Evolutionary conservation across 73 alveolate genomes (phyloP), one percentile per base, ranked within the genome.

Genomic region (Paramecium octaurelia): DNA sequence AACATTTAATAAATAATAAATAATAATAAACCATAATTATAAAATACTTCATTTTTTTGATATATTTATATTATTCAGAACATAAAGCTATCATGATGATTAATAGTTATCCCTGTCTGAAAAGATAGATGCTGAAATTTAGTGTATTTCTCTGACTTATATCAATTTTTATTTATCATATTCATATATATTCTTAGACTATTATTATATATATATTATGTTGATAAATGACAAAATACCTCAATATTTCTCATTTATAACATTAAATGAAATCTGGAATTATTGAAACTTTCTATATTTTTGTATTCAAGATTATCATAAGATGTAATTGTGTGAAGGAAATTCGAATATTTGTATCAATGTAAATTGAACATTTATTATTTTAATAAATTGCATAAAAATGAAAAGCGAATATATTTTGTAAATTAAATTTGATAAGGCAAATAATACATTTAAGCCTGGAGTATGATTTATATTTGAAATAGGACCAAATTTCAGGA

Each of bases 71-170:
- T 7, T 64, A 64, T 64, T 64, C 46, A 16, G 4, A 31, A 11
- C 16, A 64, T 64, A 10, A 64, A 27, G 24, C 84, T 64, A 64
- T 31, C 46, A 34, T 31, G 42, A 34, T 31, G 84, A 27, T 31
- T 31, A 64, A 64, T 64, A 64, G 84, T 64, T 64, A 64, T 64
- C 84, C 84, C 84, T 64, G 84, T 64, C 84, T 64, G 84, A 64
- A 64, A 31, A 64, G 84, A 64, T 64, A 34, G 50, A 64, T 64
- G 84, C 46, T 64, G 84, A 31, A 64, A 27, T 31, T 34, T 64
- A 64, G 84, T 64, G 84, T 64, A 64, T 64, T 64, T 64, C 84
- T 64, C 84, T 64, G 84, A 64, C 21, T 27, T 27, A 64, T 64
- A 64, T 64, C 23, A 12, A 31, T 24, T 64, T 64, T 64, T 64